Evolutionary conservation across 2,329 filamentous ascomycete species (phyloP), one percentile per base, ranked within the genome.

Genomic region (Neonectria punicea): DNA sequence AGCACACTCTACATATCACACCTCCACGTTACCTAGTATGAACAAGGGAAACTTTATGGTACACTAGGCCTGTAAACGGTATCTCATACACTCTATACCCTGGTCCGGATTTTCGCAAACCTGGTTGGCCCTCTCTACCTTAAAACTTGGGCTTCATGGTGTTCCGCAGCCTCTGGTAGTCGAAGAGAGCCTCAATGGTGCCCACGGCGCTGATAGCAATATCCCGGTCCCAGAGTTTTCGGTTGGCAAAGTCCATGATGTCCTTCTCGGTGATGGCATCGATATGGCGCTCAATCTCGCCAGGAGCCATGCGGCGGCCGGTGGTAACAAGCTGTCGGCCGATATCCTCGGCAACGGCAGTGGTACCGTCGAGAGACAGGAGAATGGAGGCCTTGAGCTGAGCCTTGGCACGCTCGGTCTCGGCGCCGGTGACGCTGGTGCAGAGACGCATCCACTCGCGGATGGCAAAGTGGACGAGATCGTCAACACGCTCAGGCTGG

Each of bases 301-400:
- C 92, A 66, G 96, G 93, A 79, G 86, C 90, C 89, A 97, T 92
- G 72, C 95, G 91, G 77, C 94, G 92, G 79, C 96, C 96, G 64
- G 96, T 98, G 78, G 94, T 98, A 85, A 99, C 90, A 83, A 99
- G 94, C 85, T 99, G 96, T 82, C 96, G 93, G 78, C 96, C 96
- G 81, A 99, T 97, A 80, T 99, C 96, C 87, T 99, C 96, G 67
- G 96, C 96, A 60, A 98, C 92, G 75, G 96, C 94, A 53, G 96
- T 98, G 78, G 96, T 98, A 81, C 94, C 97, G 81, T 99, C 96
- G 34, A 99, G 93, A 58, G 94, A 97, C 72, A 99, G 90, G 68
- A 99, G 93, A 78, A 99, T 94, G 60, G 94, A 97, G 68, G 96
- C 96, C 90, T 99, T 99, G 77, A 99, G 91, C 86, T 99, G 96